Evolutionary conservation across 148 eudicot species (phyloP).

Genomic region (Fagopyrum homotropicum): DNA sequence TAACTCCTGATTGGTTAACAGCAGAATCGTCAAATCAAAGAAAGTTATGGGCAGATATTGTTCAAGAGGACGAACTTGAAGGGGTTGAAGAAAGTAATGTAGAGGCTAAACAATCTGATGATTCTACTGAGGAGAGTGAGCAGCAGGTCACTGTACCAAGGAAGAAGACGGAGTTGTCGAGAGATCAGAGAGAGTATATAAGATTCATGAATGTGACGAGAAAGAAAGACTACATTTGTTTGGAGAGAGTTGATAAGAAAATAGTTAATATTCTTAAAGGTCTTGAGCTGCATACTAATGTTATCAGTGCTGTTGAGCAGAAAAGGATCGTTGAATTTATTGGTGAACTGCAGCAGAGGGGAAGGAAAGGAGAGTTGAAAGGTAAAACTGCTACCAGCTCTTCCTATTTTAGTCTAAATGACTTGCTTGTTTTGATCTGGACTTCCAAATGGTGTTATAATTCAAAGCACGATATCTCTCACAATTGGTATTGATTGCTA

Average conservation of each 20-base stretch:
- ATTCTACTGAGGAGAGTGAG: slow-evolving; percentile 22
- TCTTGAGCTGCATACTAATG: slow-evolving; percentile 80
- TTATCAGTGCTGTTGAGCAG: slow-evolving; percentile 89
- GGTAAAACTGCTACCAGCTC: slow-evolving; percentile 34
- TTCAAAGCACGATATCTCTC: not conserved
- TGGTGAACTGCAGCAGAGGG: slow-evolving; percentile 54
- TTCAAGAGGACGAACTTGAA: slow-evolving; percentile 76
- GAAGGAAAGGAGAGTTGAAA: slow-evolving; percentile 65
- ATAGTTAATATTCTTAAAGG: slow-evolving; percentile 70
- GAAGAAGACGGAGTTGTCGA: slow-evolving; percentile 44
- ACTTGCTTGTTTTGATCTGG: not conserved
- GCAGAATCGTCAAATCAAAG: slow-evolving; percentile 28
- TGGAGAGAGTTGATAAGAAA: slow-evolving; percentile 70
- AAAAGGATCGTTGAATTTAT: slow-evolving; percentile 66
- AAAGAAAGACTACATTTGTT: slow-evolving; percentile 67
- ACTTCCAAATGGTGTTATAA: not conserved
- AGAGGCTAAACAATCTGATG: slow-evolving; percentile 17
- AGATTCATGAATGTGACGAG: slow-evolving; percentile 58
- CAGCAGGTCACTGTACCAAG: slow-evolving; percentile 22
- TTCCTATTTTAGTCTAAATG: not conserved
- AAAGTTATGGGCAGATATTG: slow-evolving; percentile 95
- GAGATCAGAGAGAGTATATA: slow-evolving; percentile 73
- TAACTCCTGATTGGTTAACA: slow-evolving; percentile 12
- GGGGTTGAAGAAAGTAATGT: slow-evolving; percentile 49
- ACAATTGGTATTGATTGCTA: not conserved